A percentile compares a stretch with the other conserved stretches of the same genome.
Evolutionary conservation across 805 yeast species (phyloP).

Genomic region (Wickerhamomyces ciferrii): DNA sequence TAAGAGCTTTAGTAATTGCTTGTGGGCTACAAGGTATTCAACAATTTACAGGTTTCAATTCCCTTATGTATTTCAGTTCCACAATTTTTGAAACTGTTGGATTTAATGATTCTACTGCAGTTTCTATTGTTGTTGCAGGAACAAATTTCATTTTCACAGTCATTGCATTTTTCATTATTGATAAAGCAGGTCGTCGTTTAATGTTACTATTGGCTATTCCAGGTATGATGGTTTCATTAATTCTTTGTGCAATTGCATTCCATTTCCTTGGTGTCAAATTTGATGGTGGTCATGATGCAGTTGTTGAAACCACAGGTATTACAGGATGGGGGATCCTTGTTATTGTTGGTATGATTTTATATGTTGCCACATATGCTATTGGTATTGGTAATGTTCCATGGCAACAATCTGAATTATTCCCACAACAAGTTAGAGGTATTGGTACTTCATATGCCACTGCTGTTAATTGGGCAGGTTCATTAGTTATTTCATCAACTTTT

Average conservation of each 20-base stretch:
- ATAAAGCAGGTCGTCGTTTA: slow-evolving; percentile 80
- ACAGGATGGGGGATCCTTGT: slow-evolving; percentile 86
- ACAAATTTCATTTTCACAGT: slow-evolving; percentile 88
- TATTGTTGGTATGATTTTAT: slow-evolving; percentile 79
- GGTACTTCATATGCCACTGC: slow-evolving; percentile 92
- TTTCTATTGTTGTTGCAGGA: slow-evolving; percentile 88
- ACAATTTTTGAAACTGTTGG: slow-evolving; percentile 92
- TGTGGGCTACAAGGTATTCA: slow-evolving; percentile 95
- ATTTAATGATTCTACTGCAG: slow-evolving; percentile 86
- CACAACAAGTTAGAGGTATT: slow-evolving; percentile 88
- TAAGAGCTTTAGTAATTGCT: slow-evolving; percentile 83
- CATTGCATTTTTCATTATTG: slow-evolving; percentile 83
- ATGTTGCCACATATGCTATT: slow-evolving; percentile 85
- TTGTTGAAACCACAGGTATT: slow-evolving; percentile 32
- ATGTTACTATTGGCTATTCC: slow-evolving; percentile 80
- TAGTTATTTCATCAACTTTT: slow-evolving; percentile 86
- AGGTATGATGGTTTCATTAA: slow-evolving; percentile 72
- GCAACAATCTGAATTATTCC: slow-evolving; percentile 95
- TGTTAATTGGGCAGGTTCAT: slow-evolving; percentile 92
- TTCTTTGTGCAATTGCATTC: slow-evolving; percentile 85
- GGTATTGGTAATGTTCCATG: slow-evolving; percentile 98
- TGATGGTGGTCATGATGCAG: slow-evolving; percentile 38
- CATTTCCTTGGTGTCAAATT: slow-evolving; percentile 71
- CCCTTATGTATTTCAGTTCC: slow-evolving; percentile 91
- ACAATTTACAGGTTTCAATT: slow-evolving; percentile 95